These are phyloP conservation scores for Arachis hypogaea DNA, from an alignment of 306 rosid species.

Conservation along the genomic window DNA sequence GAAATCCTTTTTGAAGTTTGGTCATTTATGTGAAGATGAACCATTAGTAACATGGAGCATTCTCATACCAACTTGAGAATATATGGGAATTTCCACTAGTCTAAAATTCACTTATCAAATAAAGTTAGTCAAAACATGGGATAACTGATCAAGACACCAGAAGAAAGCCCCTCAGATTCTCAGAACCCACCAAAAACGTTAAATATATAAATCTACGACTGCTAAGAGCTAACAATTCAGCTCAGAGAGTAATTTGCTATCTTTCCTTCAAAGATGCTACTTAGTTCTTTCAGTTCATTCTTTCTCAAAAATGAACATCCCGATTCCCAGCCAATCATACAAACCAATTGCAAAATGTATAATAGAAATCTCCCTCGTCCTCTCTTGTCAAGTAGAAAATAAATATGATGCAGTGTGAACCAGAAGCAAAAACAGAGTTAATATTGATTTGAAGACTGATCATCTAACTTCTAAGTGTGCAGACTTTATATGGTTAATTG, in stretches of 20 bases:
- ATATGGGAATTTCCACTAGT: conserved; percentile 5
- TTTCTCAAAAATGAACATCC: conserved; percentile 31
- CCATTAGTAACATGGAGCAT: conserved; percentile 15
- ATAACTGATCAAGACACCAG: conserved; percentile 4
- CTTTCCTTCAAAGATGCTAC: not conserved
- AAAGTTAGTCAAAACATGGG: conserved; percentile 19
- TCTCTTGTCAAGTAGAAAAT: not conserved
- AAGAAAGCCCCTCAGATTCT: conserved; percentile 17
- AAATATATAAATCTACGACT: not conserved
- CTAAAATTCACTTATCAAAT: not conserved
- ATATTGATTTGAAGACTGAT: not conserved
- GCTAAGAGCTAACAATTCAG: conserved; percentile 6
- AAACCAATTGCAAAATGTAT: conserved; percentile 7
- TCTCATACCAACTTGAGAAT: conserved; percentile 6
- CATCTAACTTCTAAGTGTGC: not conserved
- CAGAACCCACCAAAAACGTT: conserved; percentile 1
- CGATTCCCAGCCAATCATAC: not conserved
- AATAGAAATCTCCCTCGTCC: not conserved
- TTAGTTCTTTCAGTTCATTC: conserved; percentile 3
- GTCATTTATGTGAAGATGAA: conserved; percentile 32
- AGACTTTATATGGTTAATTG: not conserved
- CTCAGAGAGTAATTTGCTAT: not conserved
- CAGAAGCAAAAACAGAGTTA: conserved; percentile 8
- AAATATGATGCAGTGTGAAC: conserved; percentile 5
- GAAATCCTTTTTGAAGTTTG: not conserved